Conservation (phyloP, 805 yeast genomes). For the Ogataea haglerorum region DNA sequence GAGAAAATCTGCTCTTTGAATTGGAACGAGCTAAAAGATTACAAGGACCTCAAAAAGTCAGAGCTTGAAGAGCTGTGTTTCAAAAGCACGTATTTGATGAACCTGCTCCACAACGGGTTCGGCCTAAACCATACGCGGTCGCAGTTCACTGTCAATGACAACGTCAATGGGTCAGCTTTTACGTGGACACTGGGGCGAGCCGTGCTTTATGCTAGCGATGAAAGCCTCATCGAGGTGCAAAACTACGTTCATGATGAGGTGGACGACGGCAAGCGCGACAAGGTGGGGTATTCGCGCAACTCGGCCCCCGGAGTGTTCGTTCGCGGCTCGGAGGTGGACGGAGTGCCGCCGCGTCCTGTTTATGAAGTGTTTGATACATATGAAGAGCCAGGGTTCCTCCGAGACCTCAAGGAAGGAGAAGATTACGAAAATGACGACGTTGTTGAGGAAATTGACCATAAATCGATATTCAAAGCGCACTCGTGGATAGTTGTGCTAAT, state of each 20-base stretch:
- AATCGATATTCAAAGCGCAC: constrained; percentile 24
- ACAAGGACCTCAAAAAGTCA: constrained; percentile 36
- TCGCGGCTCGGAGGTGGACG: constrained; percentile 51
- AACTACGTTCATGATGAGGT: constrained; percentile 26
- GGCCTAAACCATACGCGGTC: constrained; percentile 50
- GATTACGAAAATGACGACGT: constrained; percentile 31
- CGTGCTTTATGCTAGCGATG: constrained; percentile 56
- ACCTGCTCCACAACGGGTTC: constrained; percentile 55
- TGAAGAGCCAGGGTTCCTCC: constrained; percentile 22
- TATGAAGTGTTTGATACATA: constrained; percentile 27
- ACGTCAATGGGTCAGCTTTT: constrained; percentile 74
- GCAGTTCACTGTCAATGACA: constrained; percentile 45
- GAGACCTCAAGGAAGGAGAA: constrained; percentile 28
- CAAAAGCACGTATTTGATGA: constrained; percentile 56
- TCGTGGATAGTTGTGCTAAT: constrained; percentile 9
- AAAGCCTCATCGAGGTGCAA: constrained; percentile 40
- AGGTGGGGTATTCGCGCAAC: constrained; percentile 46
- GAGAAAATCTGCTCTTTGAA: constrained; percentile 44
- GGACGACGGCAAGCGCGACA: constrained; percentile 13
- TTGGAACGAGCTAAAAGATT: constrained; percentile 27
- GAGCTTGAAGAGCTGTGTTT: constrained; percentile 57
- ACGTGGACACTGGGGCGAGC: constrained; percentile 94
- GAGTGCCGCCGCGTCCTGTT: constrained; percentile 41
- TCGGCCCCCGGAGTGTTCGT: constrained; percentile 46
- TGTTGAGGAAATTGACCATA: constrained; percentile 41